These are phyloP conservation scores for Exserohilum rostratum DNA, from an alignment of 2,329 filamentous ascomycete species.

Conservation along the genomic window DNA sequence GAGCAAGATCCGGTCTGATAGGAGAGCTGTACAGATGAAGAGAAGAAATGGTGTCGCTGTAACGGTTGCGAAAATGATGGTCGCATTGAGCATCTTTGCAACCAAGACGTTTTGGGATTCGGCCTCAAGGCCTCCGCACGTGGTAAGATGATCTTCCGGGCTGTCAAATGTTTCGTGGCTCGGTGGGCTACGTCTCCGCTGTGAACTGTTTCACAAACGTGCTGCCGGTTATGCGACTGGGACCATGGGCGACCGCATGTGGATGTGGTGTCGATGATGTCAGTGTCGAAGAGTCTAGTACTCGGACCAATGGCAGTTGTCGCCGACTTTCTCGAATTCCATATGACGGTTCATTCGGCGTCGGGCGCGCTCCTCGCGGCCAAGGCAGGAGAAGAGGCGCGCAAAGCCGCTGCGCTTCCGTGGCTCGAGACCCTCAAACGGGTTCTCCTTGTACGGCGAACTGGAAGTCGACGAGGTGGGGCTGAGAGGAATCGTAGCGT, in stretches of 20 bases:
- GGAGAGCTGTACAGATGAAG: background rate
- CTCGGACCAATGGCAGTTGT: conserved; percentile 42
- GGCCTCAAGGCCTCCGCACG: background rate
- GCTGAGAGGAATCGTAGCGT: conserved; percentile 44
- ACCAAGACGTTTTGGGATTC: background rate
- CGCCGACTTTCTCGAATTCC: conserved; percentile 42
- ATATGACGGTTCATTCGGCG: conserved; percentile 23
- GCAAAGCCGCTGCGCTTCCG: conserved; percentile 39
- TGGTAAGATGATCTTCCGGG: background rate
- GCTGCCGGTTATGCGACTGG: no score
- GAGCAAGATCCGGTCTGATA: background rate
- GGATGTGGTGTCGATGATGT: background rate
- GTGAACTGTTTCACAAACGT: conserved; percentile 7
- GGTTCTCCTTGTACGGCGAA: conserved; percentile 18
- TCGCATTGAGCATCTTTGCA: background rate
- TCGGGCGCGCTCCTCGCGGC: conserved; percentile 38
- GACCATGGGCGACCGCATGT: background rate
- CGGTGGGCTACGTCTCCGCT: background rate
- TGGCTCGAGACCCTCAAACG: conserved; percentile 35
- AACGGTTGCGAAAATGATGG: conserved; percentile 3
- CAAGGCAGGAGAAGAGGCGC: conserved; percentile 44
- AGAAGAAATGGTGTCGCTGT: conserved; percentile 16
- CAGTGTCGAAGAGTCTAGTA: conserved; percentile 16
- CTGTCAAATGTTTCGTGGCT: conserved; percentile 10
- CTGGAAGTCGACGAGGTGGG: conserved; percentile 29